Conservation (phyloP, 73 alveolate species). For the Diophrys sp. region DNA sequence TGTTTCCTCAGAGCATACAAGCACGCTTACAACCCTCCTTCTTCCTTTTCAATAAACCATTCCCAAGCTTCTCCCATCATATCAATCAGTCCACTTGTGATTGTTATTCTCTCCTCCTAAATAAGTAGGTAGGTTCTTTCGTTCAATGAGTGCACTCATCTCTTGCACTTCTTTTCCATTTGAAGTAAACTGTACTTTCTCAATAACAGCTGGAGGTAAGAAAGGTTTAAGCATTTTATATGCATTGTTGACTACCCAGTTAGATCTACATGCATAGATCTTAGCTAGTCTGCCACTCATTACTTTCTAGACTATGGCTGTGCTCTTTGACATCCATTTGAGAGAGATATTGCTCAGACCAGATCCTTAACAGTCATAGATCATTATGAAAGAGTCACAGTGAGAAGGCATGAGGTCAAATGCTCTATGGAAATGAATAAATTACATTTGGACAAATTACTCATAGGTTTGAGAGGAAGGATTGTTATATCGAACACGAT, state of each 20-base stretch:
- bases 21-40: slow-evolving; percentile 44
- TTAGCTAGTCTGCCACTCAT: slow-evolving; percentile 1
- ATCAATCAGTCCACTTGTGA: background rate
- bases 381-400: background rate
- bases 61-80: slow-evolving; percentile 18
- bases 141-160: background rate
- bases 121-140: background rate
- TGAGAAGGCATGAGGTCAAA: background rate
- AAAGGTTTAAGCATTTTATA: background rate
- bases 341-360: background rate
- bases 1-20: slow-evolving; percentile 44
- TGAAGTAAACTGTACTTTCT: background rate
- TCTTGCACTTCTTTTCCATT: background rate
- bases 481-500: background rate
- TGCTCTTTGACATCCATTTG: background rate
- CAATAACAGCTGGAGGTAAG: background rate
- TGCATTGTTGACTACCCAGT: background rate
- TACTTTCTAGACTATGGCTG: background rate
- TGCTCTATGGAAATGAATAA: background rate
- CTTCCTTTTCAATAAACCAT: slow-evolving; percentile 23
- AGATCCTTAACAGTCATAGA: background rate
- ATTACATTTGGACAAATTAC: background rate
- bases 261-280: background rate
- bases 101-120: background rate
- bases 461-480: background rate